phyloP scores from a whole-genome alignment of 371 early-diverging fungal genomes.

The Lichtheimia ramosa region DNA sequence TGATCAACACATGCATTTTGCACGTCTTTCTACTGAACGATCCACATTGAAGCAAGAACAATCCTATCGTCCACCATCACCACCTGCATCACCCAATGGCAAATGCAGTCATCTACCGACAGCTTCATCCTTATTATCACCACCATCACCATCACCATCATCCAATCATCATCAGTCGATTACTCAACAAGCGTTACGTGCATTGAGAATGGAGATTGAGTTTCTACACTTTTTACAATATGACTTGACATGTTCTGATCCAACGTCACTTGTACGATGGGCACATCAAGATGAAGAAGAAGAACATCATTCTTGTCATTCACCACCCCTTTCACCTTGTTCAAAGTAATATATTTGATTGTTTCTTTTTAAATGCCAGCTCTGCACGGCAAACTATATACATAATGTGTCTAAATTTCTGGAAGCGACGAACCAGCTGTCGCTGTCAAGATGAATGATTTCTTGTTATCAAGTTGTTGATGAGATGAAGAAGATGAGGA shows the following conservation, averaged over 20 bases:
- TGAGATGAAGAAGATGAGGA: neutral
- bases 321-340: too few species aligned
- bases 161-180: conserved; percentile 19
- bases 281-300: conserved; percentile 14
- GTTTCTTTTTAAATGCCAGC: too few species aligned
- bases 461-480: too few species aligned
- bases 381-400: too few species aligned
- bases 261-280: conserved; percentile 33
- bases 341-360: too few species aligned
- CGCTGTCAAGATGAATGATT: too few species aligned
- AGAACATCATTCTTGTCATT: too few species aligned
- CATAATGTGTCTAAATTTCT: too few species aligned
- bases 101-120: neutral
- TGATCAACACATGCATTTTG: conserved; percentile 2
- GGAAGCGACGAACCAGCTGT: too few species aligned
- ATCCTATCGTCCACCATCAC: conserved; percentile 3
- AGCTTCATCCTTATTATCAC: neutral
- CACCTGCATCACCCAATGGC: neutral
- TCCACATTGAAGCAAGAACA: conserved; percentile 8
- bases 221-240: conserved; percentile 56
- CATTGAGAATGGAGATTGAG: conserved; percentile 57
- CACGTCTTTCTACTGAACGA: conserved; percentile 14
- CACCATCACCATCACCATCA: conserved; percentile 23
- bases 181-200: conserved; percentile 15
- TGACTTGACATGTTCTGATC: conserved; percentile 39